Base-by-base conservation (phyloP, 164 flowering plant genomes). In the Sextonia rubra region DNA sequence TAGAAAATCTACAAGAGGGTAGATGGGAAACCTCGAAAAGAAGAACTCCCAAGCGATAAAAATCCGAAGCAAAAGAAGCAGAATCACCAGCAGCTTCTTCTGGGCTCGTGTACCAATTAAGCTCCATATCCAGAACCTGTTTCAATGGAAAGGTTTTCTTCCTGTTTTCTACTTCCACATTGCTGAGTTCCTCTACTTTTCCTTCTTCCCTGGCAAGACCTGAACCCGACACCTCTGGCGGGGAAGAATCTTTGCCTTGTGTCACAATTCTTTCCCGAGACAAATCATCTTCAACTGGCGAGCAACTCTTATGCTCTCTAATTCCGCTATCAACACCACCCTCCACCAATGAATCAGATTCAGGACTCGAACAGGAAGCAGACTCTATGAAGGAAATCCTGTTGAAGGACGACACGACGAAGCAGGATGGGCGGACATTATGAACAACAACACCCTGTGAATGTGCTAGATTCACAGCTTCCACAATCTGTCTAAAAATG, bases 341-440 rank as follows among this genome's bases (percentile, higher is more conserved):
- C n/a, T n/a, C 89, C 70, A 83, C 93, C 8, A 63, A 56, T 26
- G 91, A 86, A 82, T 95, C 96, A 47, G 96, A 88, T 70, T 88
- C 91, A 3, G 97, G 90, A 80, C 95, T 94, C 18, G 98, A 93
- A 83, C 92, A 87, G 8, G 99, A 95, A 3, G 94, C 94, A 20
- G 99, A 96, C 77, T 93, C 97, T 20, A 96, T 89, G 77, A 96
- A 96, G 56, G 97, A 83, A 47, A 96, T 89, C 52, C 82, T 96
- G 74, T 90, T 96, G 81, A 86, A 89, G 22, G 95, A 88, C 22
- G 99, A 91, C 97, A 91, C 93, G 52, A 91, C 84, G 67, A 96
- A 96, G 81, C 98, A 93, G 0, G 99, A 96, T 20, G 99, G 99
- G 72, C 97, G 81, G 47, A 93, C 91, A 83, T 96, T 96, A 23